Conservation (phyloP, 345 rosid genomes). For the Camelina neglecta region DNA sequence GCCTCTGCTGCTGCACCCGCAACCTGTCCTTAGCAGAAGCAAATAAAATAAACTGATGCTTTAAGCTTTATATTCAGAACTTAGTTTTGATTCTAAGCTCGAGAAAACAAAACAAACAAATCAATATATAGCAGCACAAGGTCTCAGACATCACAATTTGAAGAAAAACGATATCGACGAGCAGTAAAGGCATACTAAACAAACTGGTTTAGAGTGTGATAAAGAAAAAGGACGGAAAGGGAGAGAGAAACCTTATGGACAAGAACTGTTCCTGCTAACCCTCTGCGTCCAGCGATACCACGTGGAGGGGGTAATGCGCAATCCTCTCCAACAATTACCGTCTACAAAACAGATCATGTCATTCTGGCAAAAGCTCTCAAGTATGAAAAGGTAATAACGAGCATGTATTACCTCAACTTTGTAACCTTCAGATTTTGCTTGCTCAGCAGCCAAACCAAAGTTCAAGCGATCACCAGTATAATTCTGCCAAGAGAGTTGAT, state of each 20-base stretch:
- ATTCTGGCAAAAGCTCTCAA: conserved; percentile 13
- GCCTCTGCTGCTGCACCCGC: conserved; percentile 96
- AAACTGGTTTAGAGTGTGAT: background rate
- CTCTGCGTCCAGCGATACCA: conserved; percentile 93
- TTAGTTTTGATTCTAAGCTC: background rate
- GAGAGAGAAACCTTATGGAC: conserved; percentile 75
- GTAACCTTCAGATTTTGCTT: conserved; percentile 98
- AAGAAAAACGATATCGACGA: background rate
- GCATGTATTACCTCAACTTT: conserved; percentile 72
- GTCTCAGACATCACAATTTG: conserved; percentile 20
- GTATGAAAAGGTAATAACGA: background rate
- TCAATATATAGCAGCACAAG: conserved; percentile 19
- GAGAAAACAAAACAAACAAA: conserved; percentile 13
- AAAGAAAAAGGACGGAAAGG: background rate
- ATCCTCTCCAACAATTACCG: conserved; percentile 95
- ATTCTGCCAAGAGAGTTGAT: conserved; percentile 60
- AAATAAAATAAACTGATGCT: conserved; percentile 18
- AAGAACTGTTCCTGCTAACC: conserved; percentile 94
- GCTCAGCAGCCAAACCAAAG: conserved; percentile 99
- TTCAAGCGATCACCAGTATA: conserved; percentile 96
- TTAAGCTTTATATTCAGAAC: conserved; percentile 15
- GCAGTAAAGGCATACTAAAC: background rate
- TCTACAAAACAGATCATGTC: conserved; percentile 51
- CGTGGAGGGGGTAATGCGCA: conserved; percentile 98
- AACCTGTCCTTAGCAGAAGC: conserved; percentile 56